Percentiles rank a stretch among this genome's conserved stretches.
These are phyloP conservation scores for Debaryomyces udenii DNA, from an alignment of 1,139 yeast genomes.

Conservation along the genomic window DNA sequence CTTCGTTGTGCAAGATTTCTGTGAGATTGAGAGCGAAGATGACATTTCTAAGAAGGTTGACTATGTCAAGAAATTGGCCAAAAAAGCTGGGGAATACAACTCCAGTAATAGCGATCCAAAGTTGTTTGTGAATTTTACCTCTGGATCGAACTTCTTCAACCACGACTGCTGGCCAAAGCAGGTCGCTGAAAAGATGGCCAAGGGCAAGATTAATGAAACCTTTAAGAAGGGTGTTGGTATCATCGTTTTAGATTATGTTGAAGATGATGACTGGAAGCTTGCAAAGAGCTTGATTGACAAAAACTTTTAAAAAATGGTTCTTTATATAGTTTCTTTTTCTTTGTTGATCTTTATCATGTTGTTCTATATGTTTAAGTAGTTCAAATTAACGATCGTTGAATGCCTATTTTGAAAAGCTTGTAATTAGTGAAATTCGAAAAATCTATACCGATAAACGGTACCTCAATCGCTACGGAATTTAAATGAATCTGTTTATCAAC, in stretches of 20 bases:
- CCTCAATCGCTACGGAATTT: not conserved
- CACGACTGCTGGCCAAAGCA: slow-evolving; percentile 75
- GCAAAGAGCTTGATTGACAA: slow-evolving; percentile 55
- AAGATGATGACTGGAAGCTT: slow-evolving; percentile 61
- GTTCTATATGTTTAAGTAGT: not conserved
- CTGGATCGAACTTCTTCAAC: slow-evolving; percentile 75
- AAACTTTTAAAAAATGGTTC: slow-evolving; percentile 48
- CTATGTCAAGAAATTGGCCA: slow-evolving; percentile 59
- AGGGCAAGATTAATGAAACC: slow-evolving; percentile 49
- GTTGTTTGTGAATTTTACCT: slow-evolving; percentile 70
- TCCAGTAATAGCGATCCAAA: slow-evolving; percentile 51
- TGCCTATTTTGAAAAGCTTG: not conserved
- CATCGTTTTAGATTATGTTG: slow-evolving; percentile 70
- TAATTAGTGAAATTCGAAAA: not conserved
- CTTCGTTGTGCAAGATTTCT: slow-evolving; percentile 73
- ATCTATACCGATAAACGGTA: not conserved
- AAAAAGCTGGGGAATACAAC: slow-evolving; percentile 57
- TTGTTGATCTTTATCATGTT: not conserved
- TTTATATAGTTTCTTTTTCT: not conserved
- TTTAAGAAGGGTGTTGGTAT: slow-evolving; percentile 61
- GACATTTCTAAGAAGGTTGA: slow-evolving; percentile 62
- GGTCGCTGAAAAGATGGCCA: slow-evolving; percentile 57
- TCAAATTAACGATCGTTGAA: not conserved
- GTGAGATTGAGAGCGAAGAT: slow-evolving; percentile 57
- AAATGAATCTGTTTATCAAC: not conserved